Evolutionary conservation across 345 rosid species (phyloP).

Genomic region (Jatropha curcas): DNA sequence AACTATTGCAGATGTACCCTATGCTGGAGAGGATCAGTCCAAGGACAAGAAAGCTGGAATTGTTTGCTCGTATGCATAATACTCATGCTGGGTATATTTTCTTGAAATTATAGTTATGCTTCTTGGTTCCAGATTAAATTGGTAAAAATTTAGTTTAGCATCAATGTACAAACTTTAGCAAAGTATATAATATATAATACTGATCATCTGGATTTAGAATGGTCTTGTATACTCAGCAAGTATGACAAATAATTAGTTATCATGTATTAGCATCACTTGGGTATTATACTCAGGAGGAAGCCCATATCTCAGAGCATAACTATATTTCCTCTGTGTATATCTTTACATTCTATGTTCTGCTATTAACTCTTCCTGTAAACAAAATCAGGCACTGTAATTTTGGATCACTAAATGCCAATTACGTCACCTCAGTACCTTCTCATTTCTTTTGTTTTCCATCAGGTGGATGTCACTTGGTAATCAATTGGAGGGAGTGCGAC

Average conservation of each 20-base stretch:
- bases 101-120: not conserved
- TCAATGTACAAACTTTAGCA: not conserved
- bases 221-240: not conserved
- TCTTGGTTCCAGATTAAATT: not conserved
- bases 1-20: slow-evolving; percentile 77
- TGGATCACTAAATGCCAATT: not conserved
- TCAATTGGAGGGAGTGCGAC: slow-evolving; percentile 81
- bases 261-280: not conserved
- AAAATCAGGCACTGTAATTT: no score
- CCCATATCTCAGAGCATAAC: not conserved
- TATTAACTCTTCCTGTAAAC: no score
- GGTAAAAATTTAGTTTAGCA: not conserved
- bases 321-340: no score
- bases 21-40: slow-evolving; percentile 98
- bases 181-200: no score
- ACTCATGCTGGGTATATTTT: slow-evolving; percentile 86
- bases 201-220: not conserved
- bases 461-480: slow-evolving; percentile 98
- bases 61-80: slow-evolving; percentile 98
- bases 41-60: slow-evolving; percentile 86
- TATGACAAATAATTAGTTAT: not conserved
- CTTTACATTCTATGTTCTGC: not conserved
- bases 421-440: not conserved
- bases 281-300: not conserved
- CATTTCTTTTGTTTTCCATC: slow-evolving; percentile 5